Evolutionary conservation across 2,329 filamentous ascomycete species (phyloP), one percentile per base, ranked within the genome.

Genomic region (Pochonia chlamydosporia): DNA sequence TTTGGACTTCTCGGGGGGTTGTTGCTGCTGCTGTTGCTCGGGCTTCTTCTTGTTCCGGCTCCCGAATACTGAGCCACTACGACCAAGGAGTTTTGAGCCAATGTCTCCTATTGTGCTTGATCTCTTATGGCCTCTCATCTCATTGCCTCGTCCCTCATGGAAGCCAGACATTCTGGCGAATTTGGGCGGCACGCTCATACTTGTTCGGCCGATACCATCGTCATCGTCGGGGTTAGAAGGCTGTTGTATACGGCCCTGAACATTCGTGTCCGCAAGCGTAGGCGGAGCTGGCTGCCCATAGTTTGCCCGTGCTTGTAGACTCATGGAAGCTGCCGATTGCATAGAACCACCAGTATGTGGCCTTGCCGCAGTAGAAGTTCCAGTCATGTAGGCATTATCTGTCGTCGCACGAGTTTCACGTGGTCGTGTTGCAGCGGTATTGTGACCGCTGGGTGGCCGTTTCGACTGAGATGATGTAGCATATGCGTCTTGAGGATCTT

Each of bases 271-370:
- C 42, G 90, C 90, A 50, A 96, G 84, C 41, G 89, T 82, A 25
- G 93, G 91, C 47, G 89, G 89, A 40, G 84, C 84, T 42, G 92
- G 93, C 66, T 95, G 89, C 54, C 89, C 89, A 64, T 97, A 96
- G 41, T 63, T 67, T 43, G 49, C 87, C 85, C 63, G 87, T 78
- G 81, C 55, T 61, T 70, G 62, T 30, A 73, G 59, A 43, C 84
- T 89, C 54, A 87, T 85, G 43, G 93, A 78, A 64, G 62, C 75
- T 35, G 73, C 74, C 18, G 85, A 86, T 49, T 82, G 77, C 74
- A 92, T 82, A 3, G 90, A 93, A 43, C 86, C 88, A 48, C 89
- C 87, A 10, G 92, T 97, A 47, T 81, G 81, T 13, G 92, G 91
- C 43, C 92, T 76, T 8, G 78, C 54, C 56, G 67, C 57, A 43